Percentiles rank a stretch among this genome's conserved stretches.
These are phyloP conservation scores for Neurospora sp. DNA, from an alignment of 495 filamentous ascomycete species.

Conservation along the genomic window DNA sequence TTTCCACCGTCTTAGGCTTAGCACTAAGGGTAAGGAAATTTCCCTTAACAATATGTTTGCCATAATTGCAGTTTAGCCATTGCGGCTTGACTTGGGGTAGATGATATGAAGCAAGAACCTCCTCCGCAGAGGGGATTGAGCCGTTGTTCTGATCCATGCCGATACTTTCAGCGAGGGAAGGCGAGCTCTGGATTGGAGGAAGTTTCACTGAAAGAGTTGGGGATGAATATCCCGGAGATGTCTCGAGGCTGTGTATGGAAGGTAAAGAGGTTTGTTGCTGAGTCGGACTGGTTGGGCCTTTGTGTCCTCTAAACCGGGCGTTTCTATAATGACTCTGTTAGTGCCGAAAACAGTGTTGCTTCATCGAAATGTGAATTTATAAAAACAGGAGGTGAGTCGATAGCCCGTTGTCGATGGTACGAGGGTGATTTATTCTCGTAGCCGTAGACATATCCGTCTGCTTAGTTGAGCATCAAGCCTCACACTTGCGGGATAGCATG, in stretches of 20 bases:
- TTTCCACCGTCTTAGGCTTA: slow-evolving; percentile 83
- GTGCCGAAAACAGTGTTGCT: background rate
- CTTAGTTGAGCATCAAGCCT: background rate
- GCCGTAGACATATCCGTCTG: background rate
- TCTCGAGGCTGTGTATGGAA: background rate
- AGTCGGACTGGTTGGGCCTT: slow-evolving; percentile 14
- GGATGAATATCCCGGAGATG: slow-evolving; percentile 3
- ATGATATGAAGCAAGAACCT: slow-evolving; percentile 40
- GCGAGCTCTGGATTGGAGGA: slow-evolving; percentile 21
- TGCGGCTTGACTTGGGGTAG: slow-evolving; percentile 33
- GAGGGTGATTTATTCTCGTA: background rate
- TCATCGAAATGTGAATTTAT: background rate
- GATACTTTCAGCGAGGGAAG: slow-evolving; percentile 24
- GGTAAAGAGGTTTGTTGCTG: slow-evolving; percentile 3
- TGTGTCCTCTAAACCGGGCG: slow-evolving; percentile 24
- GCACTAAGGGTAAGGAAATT: slow-evolving; percentile 92
- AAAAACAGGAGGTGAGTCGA: background rate
- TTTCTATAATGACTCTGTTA: slow-evolving; percentile 12
- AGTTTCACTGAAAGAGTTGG: slow-evolving; percentile 17
- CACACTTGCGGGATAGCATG: background rate
- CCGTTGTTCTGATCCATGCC: slow-evolving; percentile 27
- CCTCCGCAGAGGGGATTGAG: slow-evolving; percentile 29
- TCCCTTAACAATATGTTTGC: slow-evolving; percentile 81
- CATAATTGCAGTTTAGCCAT: slow-evolving; percentile 57
- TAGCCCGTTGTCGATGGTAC: background rate